Conservation (phyloP, 306 rosid species). For the Amphicarpaea edgeworthii region DNA sequence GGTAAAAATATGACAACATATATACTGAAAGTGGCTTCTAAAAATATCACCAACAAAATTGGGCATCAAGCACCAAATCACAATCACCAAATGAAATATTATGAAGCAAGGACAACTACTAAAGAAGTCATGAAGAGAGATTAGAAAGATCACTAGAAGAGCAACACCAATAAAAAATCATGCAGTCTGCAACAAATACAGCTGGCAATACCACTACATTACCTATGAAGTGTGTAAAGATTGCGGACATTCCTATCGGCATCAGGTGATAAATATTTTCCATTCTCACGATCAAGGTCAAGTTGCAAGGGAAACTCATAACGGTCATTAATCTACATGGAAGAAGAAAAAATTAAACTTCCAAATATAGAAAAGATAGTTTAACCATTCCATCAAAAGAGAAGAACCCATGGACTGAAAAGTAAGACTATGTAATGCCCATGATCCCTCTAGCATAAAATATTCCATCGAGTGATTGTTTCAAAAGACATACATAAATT, state of each 20-base stretch:
- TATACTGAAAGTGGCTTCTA: slow-evolving; percentile 23
- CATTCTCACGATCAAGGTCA: slow-evolving; percentile 91
- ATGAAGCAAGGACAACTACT: slow-evolving; percentile 9
- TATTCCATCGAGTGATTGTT: neutral
- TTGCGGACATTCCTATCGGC: slow-evolving; percentile 92
- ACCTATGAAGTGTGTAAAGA: slow-evolving; percentile 99
- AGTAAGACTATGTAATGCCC: slow-evolving; percentile 12
- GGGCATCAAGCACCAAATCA: slow-evolving; percentile 28
- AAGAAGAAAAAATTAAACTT: neutral
- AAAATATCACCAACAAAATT: slow-evolving; percentile 10
- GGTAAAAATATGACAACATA: neutral
- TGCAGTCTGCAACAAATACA: slow-evolving; percentile 7
- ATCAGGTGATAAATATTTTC: slow-evolving; percentile 94
- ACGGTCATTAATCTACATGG: slow-evolving; percentile 87
- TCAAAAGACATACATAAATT: slow-evolving; percentile 29
- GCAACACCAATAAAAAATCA: neutral
- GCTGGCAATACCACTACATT: slow-evolving; percentile 30
- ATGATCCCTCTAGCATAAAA: slow-evolving; percentile 31
- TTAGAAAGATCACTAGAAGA: slow-evolving; percentile 31
- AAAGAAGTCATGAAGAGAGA: slow-evolving; percentile 36
- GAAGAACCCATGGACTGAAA: neutral
- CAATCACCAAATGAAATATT: slow-evolving; percentile 18
- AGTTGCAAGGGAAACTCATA: slow-evolving; percentile 99
- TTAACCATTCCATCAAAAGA: slow-evolving; percentile 30
- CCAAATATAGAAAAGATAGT: slow-evolving; percentile 1